Conservation (phyloP, 2,329 filamentous ascomycete species). For the Massarina eburnea region DNA sequence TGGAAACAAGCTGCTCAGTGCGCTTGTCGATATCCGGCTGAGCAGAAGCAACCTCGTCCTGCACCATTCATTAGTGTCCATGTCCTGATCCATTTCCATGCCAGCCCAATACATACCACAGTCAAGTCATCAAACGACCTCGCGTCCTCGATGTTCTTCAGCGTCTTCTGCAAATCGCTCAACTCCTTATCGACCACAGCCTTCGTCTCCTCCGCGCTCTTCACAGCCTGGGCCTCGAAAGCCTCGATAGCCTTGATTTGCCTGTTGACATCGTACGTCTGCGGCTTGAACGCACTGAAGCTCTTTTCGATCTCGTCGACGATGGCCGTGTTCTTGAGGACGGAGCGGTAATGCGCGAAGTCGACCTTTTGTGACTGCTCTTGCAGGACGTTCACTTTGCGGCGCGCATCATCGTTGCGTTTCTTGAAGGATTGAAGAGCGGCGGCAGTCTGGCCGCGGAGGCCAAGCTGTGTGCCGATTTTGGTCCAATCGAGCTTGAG, state of each 20-base stretch:
- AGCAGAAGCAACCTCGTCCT: conserved; percentile 94
- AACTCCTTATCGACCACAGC: conserved; percentile 92
- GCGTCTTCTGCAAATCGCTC: conserved; percentile 87
- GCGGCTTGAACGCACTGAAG: conserved; percentile 87
- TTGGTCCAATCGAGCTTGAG: conserved; percentile 99
- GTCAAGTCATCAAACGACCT: conserved; percentile 96
- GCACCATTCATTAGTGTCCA: conserved; percentile 25
- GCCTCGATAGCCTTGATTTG: conserved; percentile 98
- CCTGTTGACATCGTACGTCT: conserved; percentile 86
- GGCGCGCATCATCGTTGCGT: conserved; percentile 98
- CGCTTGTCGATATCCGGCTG: conserved; percentile 98
- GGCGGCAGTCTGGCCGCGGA: conserved; percentile 89
- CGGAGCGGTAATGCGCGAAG: conserved; percentile 86
- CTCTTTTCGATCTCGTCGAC: conserved; percentile 97
- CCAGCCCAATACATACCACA: conserved; percentile 69
- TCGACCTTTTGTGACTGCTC: conserved; percentile 86
- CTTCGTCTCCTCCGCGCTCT: conserved; percentile 98
- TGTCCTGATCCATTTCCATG: conserved; percentile 3
- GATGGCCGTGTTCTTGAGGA: conserved; percentile 94
- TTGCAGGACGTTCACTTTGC: conserved; percentile 81
- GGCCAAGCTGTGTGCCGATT: conserved; percentile 89
- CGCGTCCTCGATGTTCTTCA: conserved; percentile 96
- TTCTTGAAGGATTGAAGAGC: conserved; percentile 98
- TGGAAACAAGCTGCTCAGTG: conserved; percentile 90
- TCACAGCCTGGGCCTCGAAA: conserved; percentile 94